Evolutionary conservation across 2,329 filamentous ascomycete genomes (phyloP), one percentile per base, ranked within the genome.

Genomic region (Fonsecaea multimorphosa): DNA sequence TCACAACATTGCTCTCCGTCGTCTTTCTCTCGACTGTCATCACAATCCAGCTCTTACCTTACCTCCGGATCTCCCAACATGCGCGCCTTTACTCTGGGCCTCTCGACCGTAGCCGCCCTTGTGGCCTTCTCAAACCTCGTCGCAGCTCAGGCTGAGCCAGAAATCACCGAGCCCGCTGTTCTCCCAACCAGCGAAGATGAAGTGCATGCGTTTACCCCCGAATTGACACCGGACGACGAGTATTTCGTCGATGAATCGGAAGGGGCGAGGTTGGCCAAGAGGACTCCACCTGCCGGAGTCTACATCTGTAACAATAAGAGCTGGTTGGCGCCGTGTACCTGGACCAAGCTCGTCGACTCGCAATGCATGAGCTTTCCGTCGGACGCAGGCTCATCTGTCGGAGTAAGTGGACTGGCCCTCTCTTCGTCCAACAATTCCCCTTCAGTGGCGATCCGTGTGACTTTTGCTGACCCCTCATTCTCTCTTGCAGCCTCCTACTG

Each of bases 261-360:
- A 6, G 38, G 19, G 1, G 56, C 61, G 12, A 49, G 46, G 9
- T n/a, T 58, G 6, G 22, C 19, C 22, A 63, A 65, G 55, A 46
- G 66, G 52, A 59, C 54, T 11, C 59, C 61, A 11, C 62, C 59
- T 11, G 59, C 54, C 5, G 65, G 65, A 11, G 44, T 61, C 1
- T 65, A 63, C 56, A 46, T 69, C 40, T 69, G 67, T 34, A 44
- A 56, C 32, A 19, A 57, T 14, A 56, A 40, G 3, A 57, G 64
- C 31, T 69, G 64, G 64, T 27, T 29, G 14, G 65, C 63, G 19
- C 57, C 49, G 2, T 69, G 67, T 29, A 52, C 14, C 11, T 63
- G 44, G 44, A 57, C 27, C 9, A 14, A 40, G 5, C 19, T 66
- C 46, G 40, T 7, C 27, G 61, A 57, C 31, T 51, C 38, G 19